A percentile compares a stretch with the other conserved stretches of the same genome.
Conservation (phyloP, 306 rosid species). For the Mucuna pruriens region DNA sequence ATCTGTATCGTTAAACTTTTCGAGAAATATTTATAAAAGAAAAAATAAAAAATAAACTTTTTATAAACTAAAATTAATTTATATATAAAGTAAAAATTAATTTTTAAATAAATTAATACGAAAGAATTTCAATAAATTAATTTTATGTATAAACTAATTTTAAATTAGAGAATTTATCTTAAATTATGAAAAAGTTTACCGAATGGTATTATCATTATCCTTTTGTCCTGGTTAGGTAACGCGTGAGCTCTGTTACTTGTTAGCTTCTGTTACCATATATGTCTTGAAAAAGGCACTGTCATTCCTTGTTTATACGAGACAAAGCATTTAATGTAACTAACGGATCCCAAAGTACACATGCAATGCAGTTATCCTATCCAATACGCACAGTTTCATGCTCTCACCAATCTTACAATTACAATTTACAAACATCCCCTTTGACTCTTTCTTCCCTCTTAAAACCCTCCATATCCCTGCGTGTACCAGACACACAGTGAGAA, state of each 20-base stretch:
- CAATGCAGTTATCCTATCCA: conserved; percentile 28
- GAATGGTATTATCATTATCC: too few species aligned
- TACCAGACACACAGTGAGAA: neutral
- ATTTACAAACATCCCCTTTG: conserved; percentile 42
- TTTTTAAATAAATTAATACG: too few species aligned
- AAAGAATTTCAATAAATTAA: too few species aligned
- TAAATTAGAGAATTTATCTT: too few species aligned
- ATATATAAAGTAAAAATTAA: too few species aligned
- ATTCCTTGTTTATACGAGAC: conserved; percentile 34
- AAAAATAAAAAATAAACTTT: too few species aligned
- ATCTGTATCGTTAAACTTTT: too few species aligned
- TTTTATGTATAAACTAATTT: too few species aligned
- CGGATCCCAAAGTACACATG: conserved; percentile 9
- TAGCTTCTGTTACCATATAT: neutral
- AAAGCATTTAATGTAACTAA: conserved; percentile 39
- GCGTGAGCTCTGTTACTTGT: neutral
- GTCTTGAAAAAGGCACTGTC: neutral
- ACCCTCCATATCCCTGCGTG: neutral
- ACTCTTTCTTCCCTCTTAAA: conserved; percentile 35
- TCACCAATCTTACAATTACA: neutral
- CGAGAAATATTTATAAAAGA: too few species aligned
- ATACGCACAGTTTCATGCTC: conserved; percentile 19
- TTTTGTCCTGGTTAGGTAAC: neutral
- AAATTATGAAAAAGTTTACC: too few species aligned
- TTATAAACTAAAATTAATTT: too few species aligned